These are phyloP conservation scores for Hansfordia pulvinata DNA, from an alignment of 2,329 filamentous ascomycete species.

Conservation along the genomic window DNA sequence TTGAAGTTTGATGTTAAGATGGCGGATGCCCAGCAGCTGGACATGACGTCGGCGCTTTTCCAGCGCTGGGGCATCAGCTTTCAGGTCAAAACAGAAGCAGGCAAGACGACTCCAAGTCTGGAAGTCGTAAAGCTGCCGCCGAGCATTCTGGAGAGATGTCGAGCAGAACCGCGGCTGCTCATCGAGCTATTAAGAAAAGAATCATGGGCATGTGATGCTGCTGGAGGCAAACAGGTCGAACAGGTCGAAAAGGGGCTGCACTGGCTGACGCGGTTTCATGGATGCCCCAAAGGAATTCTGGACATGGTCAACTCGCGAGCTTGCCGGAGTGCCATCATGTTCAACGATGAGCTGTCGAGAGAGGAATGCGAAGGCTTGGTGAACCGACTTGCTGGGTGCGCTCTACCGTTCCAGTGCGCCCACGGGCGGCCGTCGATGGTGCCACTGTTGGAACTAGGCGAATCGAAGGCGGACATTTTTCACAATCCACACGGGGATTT, in stretches of 20 bases:
- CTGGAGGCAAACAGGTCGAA: constrained; percentile 3
- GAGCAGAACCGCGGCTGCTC: constrained; percentile 54
- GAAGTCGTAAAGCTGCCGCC: constrained; percentile 49
- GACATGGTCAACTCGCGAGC: constrained; percentile 65
- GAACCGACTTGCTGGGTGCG: constrained; percentile 40
- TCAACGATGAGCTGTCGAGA: constrained; percentile 54
- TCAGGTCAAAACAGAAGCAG: constrained; percentile 22
- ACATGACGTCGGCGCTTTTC: constrained; percentile 41
- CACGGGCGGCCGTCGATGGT: constrained; percentile 60
- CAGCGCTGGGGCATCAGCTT: constrained; percentile 62
- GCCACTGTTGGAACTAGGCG: constrained; percentile 41
- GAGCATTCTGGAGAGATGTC: constrained; percentile 64
- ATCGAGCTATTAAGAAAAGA: constrained; percentile 64
- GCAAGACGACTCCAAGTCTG: constrained; percentile 1
- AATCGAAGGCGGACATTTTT: constrained; percentile 1
- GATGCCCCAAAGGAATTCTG: constrained; percentile 62
- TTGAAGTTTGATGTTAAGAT: constrained; percentile 51
- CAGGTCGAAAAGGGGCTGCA: too few relatives aligned
- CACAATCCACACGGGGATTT: constrained; percentile 6
- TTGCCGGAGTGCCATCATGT: constrained; percentile 75
- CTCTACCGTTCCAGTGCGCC: constrained; percentile 72
- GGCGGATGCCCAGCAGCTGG: constrained; percentile 47
- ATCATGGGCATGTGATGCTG: constrained; percentile 39
- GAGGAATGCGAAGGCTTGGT: constrained; percentile 48
- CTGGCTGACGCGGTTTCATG: constrained; percentile 51